These are phyloP conservation scores for Lipomyces japonicus DNA, from an alignment of 805 yeast genomes.

Conservation along the genomic window DNA sequence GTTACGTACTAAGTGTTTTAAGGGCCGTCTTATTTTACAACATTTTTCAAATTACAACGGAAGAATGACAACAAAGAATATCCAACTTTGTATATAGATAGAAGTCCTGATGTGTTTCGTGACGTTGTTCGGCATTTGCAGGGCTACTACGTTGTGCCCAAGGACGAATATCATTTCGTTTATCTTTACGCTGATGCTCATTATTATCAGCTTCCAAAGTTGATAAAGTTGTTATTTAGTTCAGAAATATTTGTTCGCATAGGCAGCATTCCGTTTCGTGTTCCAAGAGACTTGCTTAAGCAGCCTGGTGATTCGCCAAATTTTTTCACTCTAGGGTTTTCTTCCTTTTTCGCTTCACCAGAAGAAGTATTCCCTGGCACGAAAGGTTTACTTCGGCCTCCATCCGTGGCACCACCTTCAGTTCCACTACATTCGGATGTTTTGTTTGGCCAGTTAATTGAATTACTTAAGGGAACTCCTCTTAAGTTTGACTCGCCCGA, in stretches of 20 bases:
- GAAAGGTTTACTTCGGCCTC: conserved; percentile 63
- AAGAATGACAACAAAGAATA: conserved; percentile 39
- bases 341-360: conserved; percentile 51
- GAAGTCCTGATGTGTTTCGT: conserved; percentile 67
- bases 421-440: conserved; percentile 51
- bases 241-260: conserved; percentile 56
- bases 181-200: conserved; percentile 65
- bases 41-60: conserved; percentile 47
- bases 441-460: conserved; percentile 54
- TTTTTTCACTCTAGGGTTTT: conserved; percentile 62
- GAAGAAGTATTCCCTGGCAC: conserved; percentile 39
- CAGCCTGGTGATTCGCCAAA: conserved; percentile 72
- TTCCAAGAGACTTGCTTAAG: conserved; percentile 54
- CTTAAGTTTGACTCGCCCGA: conserved; percentile 48
- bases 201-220: conserved; percentile 62
- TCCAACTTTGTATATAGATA: conserved; percentile 57
- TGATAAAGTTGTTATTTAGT: conserved; percentile 48
- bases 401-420: conserved; percentile 62
- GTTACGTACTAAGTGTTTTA: not conserved
- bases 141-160: conserved; percentile 62
- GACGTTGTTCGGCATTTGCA: conserved; percentile 68
- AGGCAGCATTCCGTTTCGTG: conserved; percentile 57
- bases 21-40: conserved; percentile 77
- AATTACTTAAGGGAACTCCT: conserved; percentile 53
- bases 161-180: conserved; percentile 56